Base-by-base conservation (phyloP, 805 yeast species). In the Schwanniomyces sp. region DNA sequence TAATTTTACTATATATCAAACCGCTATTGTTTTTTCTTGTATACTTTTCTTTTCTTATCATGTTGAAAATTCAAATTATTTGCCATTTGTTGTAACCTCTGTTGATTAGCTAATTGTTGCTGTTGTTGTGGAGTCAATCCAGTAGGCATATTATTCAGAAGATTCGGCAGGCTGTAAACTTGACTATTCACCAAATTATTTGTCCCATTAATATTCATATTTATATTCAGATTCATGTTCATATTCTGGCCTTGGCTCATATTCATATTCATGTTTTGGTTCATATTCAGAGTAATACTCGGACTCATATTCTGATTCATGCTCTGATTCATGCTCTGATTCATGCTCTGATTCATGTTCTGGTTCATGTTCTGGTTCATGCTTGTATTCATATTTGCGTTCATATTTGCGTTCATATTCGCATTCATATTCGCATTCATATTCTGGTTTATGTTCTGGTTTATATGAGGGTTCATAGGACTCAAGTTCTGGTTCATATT, bases 91-190 rank as follows among this genome's bases (percentile, higher is more conserved):
- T 46, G 58, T 36, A 51, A 24, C 58, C 56, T 56, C 41, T 53
- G 58, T 37, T 52, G 55, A 34, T 51, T 56, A 46, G 56, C 55
- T 54, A 52, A 53, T 45, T 51, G 55, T 27, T 52, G 54, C 28
- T 44, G 54, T 9, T 47, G 56, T 21, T 44, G 49, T 21, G 48
- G 34, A 16, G 28, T 32, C 34, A 44, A 41, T 28, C 48, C 51
- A n/a, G 46, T 45, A 7, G 52, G 49, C 10, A 49, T 34, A 32
- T 47, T 40, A 34, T 52, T 47, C 24, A 11, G 27, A 21, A 37
- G n/a, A 24, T 37, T 37, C 43, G n/a, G 40, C 40, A 21, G 40
- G 16, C 9, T 21, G 11, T 37, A 37, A 5, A 37, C 21, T n/a
- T 37, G 40, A 10, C 14, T n/a, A 24, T 37, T 37, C 14, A 21